Evolutionary conservation across 768 basidiomycete genomes (phyloP), one percentile per base, ranked within the genome.

Genomic region (Zangia roseola): DNA sequence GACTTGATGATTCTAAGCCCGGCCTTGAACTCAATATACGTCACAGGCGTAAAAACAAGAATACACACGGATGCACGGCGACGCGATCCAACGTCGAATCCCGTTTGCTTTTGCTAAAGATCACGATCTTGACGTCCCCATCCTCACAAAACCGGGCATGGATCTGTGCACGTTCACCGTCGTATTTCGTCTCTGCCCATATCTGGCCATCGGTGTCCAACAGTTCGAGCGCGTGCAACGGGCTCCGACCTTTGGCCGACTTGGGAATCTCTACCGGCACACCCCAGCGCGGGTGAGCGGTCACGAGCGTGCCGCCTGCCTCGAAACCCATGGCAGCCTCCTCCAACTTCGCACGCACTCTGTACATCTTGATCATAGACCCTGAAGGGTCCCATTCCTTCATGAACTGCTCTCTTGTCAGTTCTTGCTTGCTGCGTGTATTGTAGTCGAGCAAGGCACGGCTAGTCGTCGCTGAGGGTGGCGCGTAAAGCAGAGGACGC

Each of bases 111-210:
- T 97, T 95, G 71, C 90, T 93, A 63, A 86, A 93, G 34, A 95
- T 92, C 1, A 70, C 83, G 51, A 94, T 86, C 28, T 69, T 71
- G 5, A 76, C 67, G 6, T 64, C 55, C 0, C 58, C 64, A 13
- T 72, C 63, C 4, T 56, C 59, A 5, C 59, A 51, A 2, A 84
- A 61, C 59, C 84, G 74, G 20, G 93, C 79, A 60, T 97, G 94
- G 23, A 94, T 91, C 58, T 97, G 94, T 46, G 92, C 86, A n/a
- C 94, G 78, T 67, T 95, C 93, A 10, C 94, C 94, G 49, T 95
- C 94, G 64, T 94, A 94, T 66, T 97, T 97, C 0, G 84, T 93
- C 69, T 97, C 94, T 2, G 86, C 89, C 81, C 88, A 94, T 9
- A 93, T 73, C 37, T 46, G 43, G 21, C 51, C 49, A 12, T 56